phyloP scores from a whole-genome alignment of 495 filamentous ascomycete genomes.

The Penicillium parvum region DNA sequence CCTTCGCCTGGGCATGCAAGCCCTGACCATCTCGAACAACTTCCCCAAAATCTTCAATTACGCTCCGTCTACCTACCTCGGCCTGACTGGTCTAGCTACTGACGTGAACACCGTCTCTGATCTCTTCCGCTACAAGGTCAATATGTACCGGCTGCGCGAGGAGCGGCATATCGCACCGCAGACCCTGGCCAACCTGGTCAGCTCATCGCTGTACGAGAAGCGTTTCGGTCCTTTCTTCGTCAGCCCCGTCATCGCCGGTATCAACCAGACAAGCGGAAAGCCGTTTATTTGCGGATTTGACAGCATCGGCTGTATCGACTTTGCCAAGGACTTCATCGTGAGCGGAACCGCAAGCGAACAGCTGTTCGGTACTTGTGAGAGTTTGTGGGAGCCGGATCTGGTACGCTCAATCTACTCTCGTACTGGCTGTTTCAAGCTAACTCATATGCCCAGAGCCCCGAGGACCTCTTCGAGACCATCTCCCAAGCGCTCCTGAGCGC shows the following conservation, averaged over 20 bases:
- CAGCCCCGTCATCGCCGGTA: constrained; percentile 85
- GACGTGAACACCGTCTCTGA: constrained; percentile 93
- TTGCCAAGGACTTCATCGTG: constrained; percentile 98
- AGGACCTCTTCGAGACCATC: constrained; percentile 97
- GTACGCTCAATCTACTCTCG: constrained; percentile 44
- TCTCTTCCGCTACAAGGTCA: constrained; percentile 98
- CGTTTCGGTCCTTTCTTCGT: constrained; percentile 97
- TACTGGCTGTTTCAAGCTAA: constrained; percentile 16
- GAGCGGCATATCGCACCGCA: constrained; percentile 90
- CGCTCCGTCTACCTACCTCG: constrained; percentile 87
- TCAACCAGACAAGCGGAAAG: constrained; percentile 85
- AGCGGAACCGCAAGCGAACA: constrained; percentile 94
- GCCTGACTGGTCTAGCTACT: constrained; percentile 91
- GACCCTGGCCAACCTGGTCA: constrained; percentile 95
- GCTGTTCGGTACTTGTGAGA: constrained; percentile 97
- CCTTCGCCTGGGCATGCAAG: constrained; percentile 93
- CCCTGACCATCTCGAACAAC: constrained; percentile 97
- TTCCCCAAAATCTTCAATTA: constrained; percentile 99
- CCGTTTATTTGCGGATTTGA: constrained; percentile 99
- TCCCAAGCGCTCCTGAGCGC: constrained; percentile 95
- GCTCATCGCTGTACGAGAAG: constrained; percentile 82
- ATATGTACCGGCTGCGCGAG: constrained; percentile 98
- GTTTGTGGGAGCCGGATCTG: constrained; percentile 95
- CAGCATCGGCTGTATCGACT: constrained; percentile 98
- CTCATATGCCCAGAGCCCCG: constrained; percentile 58